Conservation (phyloP, 1,284 basidiomycete species). For the Leccinum colubrinum region DNA sequence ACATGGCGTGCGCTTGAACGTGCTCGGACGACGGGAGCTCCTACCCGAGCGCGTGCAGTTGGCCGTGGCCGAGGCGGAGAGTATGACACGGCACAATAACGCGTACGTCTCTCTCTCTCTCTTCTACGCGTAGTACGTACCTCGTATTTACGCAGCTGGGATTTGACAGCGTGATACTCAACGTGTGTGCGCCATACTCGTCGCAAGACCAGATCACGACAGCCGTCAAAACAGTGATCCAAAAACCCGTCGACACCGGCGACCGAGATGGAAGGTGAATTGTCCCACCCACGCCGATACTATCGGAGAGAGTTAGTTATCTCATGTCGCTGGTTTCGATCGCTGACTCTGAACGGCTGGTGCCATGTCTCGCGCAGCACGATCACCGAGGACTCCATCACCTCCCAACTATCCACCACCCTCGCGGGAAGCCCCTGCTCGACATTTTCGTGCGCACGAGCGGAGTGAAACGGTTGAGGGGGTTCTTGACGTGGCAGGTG, state of each 20-base stretch:
- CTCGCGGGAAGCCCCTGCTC: constrained; percentile 74
- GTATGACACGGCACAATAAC: constrained; percentile 74
- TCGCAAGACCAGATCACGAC: constrained; percentile 90
- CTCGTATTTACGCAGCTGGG: background rate
- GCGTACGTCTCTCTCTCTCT: constrained; percentile 35
- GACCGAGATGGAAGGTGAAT: constrained; percentile 35
- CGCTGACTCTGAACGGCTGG: background rate
- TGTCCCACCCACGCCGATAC: background rate
- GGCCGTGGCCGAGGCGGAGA: constrained; percentile 76
- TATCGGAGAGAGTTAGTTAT: background rate
- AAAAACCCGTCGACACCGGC: constrained; percentile 42
- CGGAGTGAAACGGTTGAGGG: constrained; percentile 87
- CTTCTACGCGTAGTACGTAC: background rate
- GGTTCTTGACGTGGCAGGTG: constrained; percentile 96
- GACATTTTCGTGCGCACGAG: constrained; percentile 93
- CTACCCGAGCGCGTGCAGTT: constrained; percentile 75
- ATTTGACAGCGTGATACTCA: constrained; percentile 74
- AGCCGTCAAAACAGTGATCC: constrained; percentile 64
- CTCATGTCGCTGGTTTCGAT: background rate
- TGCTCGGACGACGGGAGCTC: constrained; percentile 78
- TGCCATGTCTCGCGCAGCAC: constrained; percentile 30
- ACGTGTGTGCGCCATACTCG: constrained; percentile 94
- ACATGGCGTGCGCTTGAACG: constrained; percentile 84
- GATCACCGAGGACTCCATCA: constrained; percentile 68
- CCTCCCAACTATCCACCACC: constrained; percentile 65